Percentiles rank a stretch among this genome's conserved stretches.
These are phyloP conservation scores for Trypanosoma lewisi DNA, from an alignment of 208 protist species.

Conservation along the genomic window DNA sequence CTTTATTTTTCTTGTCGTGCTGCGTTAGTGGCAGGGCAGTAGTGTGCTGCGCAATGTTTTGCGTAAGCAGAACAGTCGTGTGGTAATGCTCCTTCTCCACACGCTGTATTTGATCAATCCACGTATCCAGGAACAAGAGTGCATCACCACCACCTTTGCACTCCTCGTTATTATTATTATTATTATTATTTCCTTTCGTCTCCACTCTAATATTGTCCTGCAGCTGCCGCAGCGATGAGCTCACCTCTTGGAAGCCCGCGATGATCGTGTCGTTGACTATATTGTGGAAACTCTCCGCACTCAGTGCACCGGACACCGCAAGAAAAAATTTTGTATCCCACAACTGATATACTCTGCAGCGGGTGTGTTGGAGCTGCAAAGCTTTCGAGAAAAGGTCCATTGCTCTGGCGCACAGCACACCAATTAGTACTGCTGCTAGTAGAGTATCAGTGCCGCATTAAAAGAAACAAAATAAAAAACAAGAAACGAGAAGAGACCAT, in stretches of 20 bases:
- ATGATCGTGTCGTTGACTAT: constrained; percentile 43
- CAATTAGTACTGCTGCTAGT: neutral
- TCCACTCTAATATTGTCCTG: constrained; percentile 25
- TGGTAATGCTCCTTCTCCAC: constrained; percentile 61
- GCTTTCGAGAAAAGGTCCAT: constrained; percentile 11
- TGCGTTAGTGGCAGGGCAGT: neutral
- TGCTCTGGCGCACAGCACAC: neutral
- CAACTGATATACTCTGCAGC: constrained; percentile 57
- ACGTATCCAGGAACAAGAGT: constrained; percentile 27
- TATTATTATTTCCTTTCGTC: neutral
- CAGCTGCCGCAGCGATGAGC: constrained; percentile 43
- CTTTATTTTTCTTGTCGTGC: neutral
- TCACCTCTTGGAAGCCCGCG: constrained; percentile 55
- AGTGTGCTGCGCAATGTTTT: constrained; percentile 34
- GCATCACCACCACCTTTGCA: neutral
- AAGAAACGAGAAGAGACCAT: neutral
- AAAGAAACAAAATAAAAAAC: neutral
- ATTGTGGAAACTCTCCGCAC: constrained; percentile 35
- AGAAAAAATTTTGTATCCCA: constrained; percentile 54
- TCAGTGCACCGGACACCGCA: constrained; percentile 44
- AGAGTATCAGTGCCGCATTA: too few relatives aligned
- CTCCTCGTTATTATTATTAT: neutral
- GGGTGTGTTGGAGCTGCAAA: constrained; percentile 45
- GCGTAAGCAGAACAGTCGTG: constrained; percentile 34
- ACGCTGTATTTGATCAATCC: constrained; percentile 57